These are phyloP conservation scores for Cryptococcus sp. DNA, from an alignment of 1,284 basidiomycete genomes.

Conservation along the genomic window DNA sequence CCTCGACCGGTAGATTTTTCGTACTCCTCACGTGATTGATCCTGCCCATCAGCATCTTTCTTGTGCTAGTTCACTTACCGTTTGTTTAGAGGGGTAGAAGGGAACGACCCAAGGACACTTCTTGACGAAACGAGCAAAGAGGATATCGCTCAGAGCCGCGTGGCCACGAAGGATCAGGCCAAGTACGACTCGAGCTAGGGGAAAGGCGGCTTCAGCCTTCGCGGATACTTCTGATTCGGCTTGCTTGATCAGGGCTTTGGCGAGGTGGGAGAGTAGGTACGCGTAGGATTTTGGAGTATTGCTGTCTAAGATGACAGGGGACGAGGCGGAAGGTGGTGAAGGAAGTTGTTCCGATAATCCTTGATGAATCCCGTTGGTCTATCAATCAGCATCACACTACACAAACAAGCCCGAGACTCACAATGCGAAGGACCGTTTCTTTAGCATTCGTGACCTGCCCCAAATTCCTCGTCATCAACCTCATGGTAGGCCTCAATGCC, in stretches of 20 bases:
- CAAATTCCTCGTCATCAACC: conserved; percentile 83
- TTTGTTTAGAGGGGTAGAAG: conserved; percentile 43
- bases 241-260: conserved; percentile 85
- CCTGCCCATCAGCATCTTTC: conserved; percentile 20
- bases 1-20: conserved; percentile 63
- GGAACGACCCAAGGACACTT: conserved; percentile 59
- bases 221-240: conserved; percentile 92
- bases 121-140: conserved; percentile 82
- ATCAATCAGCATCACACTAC: conserved; percentile 5
- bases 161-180: conserved; percentile 59
- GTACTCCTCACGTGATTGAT: conserved; percentile 55
- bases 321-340: conserved; percentile 46
- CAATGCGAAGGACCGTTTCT: conserved; percentile 63
- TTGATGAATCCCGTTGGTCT: conserved; percentile 64
- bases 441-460: conserved; percentile 84
- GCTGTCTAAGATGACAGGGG: conserved; percentile 42
- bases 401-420: conserved; percentile 9
- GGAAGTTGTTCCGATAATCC: conserved; percentile 50
- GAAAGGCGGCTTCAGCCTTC: conserved; percentile 76
- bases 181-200: conserved; percentile 71
- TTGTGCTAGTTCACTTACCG: conserved; percentile 25
- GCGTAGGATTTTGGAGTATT: conserved; percentile 52
- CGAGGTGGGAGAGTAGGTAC: conserved; percentile 77
- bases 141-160: conserved; percentile 64
- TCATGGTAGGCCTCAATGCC: conserved; percentile 58